These are phyloP conservation scores for Stemphylium lycopersici DNA, from an alignment of 2,329 filamentous ascomycete genomes.

Conservation along the genomic window DNA sequence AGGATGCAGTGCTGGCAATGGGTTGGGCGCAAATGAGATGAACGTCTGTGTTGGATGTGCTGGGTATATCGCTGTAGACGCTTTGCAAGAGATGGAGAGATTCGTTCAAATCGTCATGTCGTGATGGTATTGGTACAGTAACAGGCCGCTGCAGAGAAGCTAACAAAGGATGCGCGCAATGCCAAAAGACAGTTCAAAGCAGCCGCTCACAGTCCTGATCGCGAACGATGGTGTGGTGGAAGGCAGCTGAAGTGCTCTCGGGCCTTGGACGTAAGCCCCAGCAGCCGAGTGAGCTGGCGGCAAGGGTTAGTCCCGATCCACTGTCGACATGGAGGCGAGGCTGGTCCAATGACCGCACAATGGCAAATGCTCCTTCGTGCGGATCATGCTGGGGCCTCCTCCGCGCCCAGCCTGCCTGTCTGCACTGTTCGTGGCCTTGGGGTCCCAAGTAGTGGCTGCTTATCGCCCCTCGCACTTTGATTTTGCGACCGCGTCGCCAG, in stretches of 20 bases:
- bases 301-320: slow-evolving; percentile 12
- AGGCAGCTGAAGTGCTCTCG: slow-evolving; percentile 34
- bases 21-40: slow-evolving; percentile 29
- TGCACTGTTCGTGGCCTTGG: slow-evolving; percentile 1
- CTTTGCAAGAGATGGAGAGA: slow-evolving; percentile 23
- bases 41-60: slow-evolving; percentile 19
- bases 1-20: slow-evolving; percentile 19
- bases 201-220: slow-evolving; percentile 24
- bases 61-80: slow-evolving; percentile 35
- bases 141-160: slow-evolving; percentile 16
- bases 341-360: slow-evolving; percentile 12
- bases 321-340: slow-evolving; percentile 11
- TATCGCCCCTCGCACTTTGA: not conserved
- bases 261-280: slow-evolving; percentile 5
- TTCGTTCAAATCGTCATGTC: slow-evolving; percentile 26
- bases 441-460: not conserved
- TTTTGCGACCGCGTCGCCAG: not conserved
- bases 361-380: slow-evolving; percentile 16
- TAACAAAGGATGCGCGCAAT: slow-evolving; percentile 24
- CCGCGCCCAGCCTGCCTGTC: slow-evolving; percentile 2
- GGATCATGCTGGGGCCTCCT: slow-evolving; percentile 12
- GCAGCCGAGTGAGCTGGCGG: slow-evolving; percentile 17
- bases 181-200: slow-evolving; percentile 18
- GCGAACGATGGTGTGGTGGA: slow-evolving; percentile 24
- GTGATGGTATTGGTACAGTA: slow-evolving; percentile 22